phyloP scores from a whole-genome alignment of 164 flowering plant species.

The Chloranthus sessilifolius region DNA sequence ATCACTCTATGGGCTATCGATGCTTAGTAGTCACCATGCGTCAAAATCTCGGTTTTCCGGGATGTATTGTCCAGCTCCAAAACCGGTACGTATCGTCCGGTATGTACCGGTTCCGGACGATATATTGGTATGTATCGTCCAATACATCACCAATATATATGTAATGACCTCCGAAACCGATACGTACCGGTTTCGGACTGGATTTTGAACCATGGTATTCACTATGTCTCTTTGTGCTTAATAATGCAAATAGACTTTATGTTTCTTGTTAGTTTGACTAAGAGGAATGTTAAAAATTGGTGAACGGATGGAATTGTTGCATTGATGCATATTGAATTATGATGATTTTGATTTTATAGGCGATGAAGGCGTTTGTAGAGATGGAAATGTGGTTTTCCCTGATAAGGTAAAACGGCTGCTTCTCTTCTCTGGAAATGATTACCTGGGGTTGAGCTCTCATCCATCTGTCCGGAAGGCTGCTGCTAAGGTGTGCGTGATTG shows the following conservation, averaged over 20 bases:
- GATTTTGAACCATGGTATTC: too few species aligned
- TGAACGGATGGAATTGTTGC: not conserved
- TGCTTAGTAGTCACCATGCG: too few species aligned
- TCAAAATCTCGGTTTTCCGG: too few species aligned
- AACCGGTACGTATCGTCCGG: too few species aligned
- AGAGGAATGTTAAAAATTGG: not conserved
- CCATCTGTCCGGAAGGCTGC: conserved; percentile 68
- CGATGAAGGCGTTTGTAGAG: conserved; percentile 28
- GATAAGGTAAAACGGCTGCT: conserved; percentile 44
- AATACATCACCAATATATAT: too few species aligned
- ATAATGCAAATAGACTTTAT: not conserved
- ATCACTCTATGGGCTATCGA: too few species aligned
- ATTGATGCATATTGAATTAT: conserved; percentile 8
- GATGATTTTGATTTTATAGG: conserved; percentile 31
- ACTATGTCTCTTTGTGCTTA: not conserved
- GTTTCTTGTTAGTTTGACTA: conserved; percentile 4
- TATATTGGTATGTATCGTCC: too few species aligned
- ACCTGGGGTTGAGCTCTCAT: conserved; percentile 88
- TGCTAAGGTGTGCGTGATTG: conserved; percentile 41
- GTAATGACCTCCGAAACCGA: too few species aligned
- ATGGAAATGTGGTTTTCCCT: conserved; percentile 12
- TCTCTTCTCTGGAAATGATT: conserved; percentile 92
- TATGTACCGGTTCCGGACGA: too few species aligned
- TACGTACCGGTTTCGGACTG: too few species aligned
- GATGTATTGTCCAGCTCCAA: too few species aligned